phyloP scores from a whole-genome alignment of 192 early-diverging fungal genomes.

The Linderina pennispora region DNA sequence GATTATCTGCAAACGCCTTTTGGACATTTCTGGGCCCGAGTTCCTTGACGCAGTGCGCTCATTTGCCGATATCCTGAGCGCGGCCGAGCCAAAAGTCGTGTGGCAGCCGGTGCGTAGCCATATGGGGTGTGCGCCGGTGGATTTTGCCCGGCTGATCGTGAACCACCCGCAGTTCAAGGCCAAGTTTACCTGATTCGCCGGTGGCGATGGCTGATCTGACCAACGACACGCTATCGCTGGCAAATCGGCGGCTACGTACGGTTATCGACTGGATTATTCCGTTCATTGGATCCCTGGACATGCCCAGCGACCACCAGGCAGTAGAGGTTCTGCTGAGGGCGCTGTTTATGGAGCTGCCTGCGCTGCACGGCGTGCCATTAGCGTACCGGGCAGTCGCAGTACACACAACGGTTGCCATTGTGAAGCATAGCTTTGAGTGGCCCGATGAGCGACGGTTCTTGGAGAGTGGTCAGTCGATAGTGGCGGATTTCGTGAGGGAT shows the following conservation, averaged over 20 bases:
- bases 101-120: conserved; percentile 16
- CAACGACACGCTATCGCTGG: conserved; percentile 5
- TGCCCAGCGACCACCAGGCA: conserved; percentile 16
- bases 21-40: conserved; percentile 8
- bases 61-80: conserved; percentile 20
- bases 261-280: conserved; percentile 40
- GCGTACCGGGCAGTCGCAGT: conserved; percentile 12
- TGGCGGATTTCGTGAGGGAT: conserved; percentile 18
- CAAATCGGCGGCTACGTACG: conserved; percentile 18
- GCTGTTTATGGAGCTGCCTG: conserved; percentile 17
- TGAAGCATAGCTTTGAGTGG: conserved; percentile 30
- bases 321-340: conserved; percentile 16
- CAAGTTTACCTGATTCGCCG: conserved; percentile 2
- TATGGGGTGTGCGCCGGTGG: background rate
- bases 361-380: conserved; percentile 6
- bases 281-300: conserved; percentile 27
- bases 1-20: conserved; percentile 14
- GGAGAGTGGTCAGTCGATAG: conserved; percentile 11
- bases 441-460: conserved; percentile 12
- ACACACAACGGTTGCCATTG: conserved; percentile 29
- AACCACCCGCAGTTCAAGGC: conserved; percentile 4
- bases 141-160: conserved; percentile 15
- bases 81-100: conserved; percentile 2
- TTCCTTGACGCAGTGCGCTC: conserved; percentile 28
- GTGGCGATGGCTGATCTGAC: background rate